Percentiles rank a stretch among this genome's conserved stretches.
These are phyloP conservation scores for Fusarium globosum DNA, from an alignment of 2,329 filamentous ascomycete species.

Conservation along the genomic window DNA sequence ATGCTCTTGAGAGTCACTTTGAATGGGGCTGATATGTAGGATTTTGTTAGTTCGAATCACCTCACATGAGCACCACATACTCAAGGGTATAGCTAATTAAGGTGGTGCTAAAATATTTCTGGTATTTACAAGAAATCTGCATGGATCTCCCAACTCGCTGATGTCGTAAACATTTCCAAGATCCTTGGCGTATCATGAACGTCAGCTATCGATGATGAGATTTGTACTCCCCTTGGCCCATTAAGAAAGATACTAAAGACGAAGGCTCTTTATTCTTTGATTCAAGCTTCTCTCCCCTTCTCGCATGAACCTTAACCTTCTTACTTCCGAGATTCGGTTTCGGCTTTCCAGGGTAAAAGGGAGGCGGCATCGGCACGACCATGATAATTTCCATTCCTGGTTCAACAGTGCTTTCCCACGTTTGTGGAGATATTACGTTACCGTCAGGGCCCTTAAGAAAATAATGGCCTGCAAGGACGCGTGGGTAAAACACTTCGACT, in stretches of 20 bases:
- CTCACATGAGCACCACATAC: accelerated
- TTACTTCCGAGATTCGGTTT: accelerated
- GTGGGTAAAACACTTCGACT: accelerated
- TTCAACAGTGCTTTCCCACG: accelerated
- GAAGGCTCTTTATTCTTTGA: neutral
- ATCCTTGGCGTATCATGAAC: neutral
- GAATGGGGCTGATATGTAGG: neutral
- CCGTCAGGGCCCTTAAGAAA: neutral
- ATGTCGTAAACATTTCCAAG: neutral
- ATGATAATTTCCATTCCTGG: neutral
- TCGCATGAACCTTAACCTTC: accelerated
- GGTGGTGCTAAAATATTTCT: neutral
- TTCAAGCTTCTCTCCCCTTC: neutral
- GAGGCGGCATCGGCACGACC: too few species aligned
- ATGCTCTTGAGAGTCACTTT: neutral
- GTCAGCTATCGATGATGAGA: neutral
- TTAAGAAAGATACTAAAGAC: too few species aligned
- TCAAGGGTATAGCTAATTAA: accelerated
- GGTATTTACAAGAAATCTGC: neutral
- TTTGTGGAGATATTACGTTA: accelerated
- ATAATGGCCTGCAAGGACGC: neutral
- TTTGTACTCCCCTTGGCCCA: too few species aligned
- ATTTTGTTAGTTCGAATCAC: neutral
- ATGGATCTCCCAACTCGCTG: accelerated
- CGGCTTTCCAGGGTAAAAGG: too few species aligned